These are phyloP conservation scores for Scytalidium lignicola DNA, from an alignment of 2,329 filamentous ascomycete genomes.

Conservation along the genomic window DNA sequence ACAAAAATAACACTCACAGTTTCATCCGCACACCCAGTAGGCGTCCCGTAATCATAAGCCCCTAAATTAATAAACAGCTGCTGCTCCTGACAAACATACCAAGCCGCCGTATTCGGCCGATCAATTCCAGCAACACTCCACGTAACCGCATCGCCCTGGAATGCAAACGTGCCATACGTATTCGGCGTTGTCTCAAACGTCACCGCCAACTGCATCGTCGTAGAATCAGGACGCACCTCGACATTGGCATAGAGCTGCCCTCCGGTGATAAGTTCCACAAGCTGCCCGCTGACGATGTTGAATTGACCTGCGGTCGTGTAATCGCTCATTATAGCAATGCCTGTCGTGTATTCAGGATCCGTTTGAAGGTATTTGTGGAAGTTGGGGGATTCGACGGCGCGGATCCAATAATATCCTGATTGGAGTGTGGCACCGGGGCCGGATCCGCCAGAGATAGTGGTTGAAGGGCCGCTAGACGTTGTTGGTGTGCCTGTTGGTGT, in stretches of 20 bases:
- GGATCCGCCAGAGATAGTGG: constrained; percentile 10
- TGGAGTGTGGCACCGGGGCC: constrained; percentile 42
- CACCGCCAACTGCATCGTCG: constrained; percentile 43
- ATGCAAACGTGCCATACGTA: constrained; percentile 51
- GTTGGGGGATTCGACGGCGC: constrained; percentile 51
- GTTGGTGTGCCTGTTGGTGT: constrained; percentile 3
- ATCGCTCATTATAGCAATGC: constrained; percentile 45
- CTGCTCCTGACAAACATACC: constrained; percentile 51
- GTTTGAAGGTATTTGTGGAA: constrained; percentile 52
- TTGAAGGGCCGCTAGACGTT: constrained; percentile 8
- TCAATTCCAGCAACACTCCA: constrained; percentile 45
- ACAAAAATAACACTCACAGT: constrained; percentile 42
- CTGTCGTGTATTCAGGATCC: constrained; percentile 36
- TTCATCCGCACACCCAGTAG: constrained; percentile 52
- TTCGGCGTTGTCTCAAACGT: constrained; percentile 47
- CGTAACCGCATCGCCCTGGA: constrained; percentile 51
- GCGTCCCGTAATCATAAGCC: constrained; percentile 53
- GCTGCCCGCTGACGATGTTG: constrained; percentile 49
- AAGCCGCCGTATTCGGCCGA: constrained; percentile 51
- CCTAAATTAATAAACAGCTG: constrained; percentile 53
- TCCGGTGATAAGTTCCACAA: constrained; percentile 38
- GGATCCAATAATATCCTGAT: constrained; percentile 46
- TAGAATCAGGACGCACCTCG: constrained; percentile 27
- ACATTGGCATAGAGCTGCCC: constrained; percentile 23
- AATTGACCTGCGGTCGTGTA: constrained; percentile 53